Conservation (phyloP, 768 basidiomycete genomes). For the Trametes cingulata region DNA sequence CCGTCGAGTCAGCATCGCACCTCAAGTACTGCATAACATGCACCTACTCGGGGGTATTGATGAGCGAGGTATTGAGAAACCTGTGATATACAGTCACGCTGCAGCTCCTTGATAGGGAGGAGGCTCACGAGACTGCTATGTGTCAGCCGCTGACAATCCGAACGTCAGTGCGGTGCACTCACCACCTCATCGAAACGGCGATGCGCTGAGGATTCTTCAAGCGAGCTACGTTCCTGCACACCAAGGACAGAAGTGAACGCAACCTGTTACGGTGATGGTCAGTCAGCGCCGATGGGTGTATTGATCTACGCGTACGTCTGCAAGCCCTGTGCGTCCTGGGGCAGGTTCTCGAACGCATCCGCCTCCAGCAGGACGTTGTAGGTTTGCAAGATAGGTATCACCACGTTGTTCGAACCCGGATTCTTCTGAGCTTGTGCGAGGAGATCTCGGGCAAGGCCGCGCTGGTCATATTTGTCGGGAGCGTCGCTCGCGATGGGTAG, state of each 20-base stretch:
- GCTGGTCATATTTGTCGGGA: slow-evolving; percentile 45
- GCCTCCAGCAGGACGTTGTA: slow-evolving; percentile 73
- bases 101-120: slow-evolving; percentile 52
- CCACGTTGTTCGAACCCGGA: slow-evolving; percentile 62
- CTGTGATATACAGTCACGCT: slow-evolving; percentile 42
- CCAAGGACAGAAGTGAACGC: slow-evolving; percentile 52
- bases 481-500: slow-evolving; percentile 45
- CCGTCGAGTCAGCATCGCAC: neutral
- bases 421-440: slow-evolving; percentile 53
- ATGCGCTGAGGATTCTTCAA: slow-evolving; percentile 86
- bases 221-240: slow-evolving; percentile 60
- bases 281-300: neutral
- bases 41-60: slow-evolving; percentile 73
- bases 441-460: slow-evolving; percentile 59
- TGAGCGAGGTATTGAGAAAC: slow-evolving; percentile 72
- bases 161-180: slow-evolving; percentile 24
- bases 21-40: slow-evolving; percentile 6
- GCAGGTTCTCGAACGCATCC: slow-evolving; percentile 54
- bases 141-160: neutral
- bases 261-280: slow-evolving; percentile 42
- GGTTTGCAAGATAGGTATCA: slow-evolving; percentile 82
- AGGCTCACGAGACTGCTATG: slow-evolving; percentile 62
- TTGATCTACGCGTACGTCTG: slow-evolving; percentile 45
- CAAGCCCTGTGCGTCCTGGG: slow-evolving; percentile 47
- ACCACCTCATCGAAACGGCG: slow-evolving; percentile 85